Evolutionary conservation across 495 filamentous ascomycete genomes (phyloP).

Genomic region (Penicillium arizonense): DNA sequence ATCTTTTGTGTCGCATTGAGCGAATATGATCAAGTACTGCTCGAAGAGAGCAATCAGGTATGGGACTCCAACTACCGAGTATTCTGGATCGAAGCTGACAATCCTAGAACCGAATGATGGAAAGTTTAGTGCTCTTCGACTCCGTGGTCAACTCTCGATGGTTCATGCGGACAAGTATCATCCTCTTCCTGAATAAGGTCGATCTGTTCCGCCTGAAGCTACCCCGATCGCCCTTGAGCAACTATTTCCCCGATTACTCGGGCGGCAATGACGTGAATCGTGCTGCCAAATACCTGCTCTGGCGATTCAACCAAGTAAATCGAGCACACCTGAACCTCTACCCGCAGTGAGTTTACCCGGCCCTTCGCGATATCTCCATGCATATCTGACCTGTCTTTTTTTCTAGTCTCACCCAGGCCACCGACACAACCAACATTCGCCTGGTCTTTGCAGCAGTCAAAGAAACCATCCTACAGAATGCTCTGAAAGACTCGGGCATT

Average conservation of each 20-base stretch:
- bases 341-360: constrained; percentile 76
- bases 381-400: constrained; percentile 30
- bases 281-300: constrained; percentile 94
- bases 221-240: constrained; percentile 79
- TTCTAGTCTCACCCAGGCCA: constrained; percentile 89
- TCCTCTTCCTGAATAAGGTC: constrained; percentile 97
- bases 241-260: constrained; percentile 97
- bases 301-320: constrained; percentile 99
- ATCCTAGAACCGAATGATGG: constrained; percentile 94
- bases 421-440: constrained; percentile 96
- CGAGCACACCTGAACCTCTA: constrained; percentile 94
- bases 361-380: neutral
- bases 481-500: constrained; percentile 96
- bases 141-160: constrained; percentile 98
- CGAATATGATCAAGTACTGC: constrained; percentile 95
- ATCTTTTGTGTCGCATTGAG: constrained; percentile 98
- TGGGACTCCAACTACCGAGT: constrained; percentile 6
- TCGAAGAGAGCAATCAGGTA: constrained; percentile 97
- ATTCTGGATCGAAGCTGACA: constrained; percentile 2
- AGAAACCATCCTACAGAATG: constrained; percentile 97
- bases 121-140: constrained; percentile 95
- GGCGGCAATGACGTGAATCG: constrained; percentile 97
- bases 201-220: constrained; percentile 97
- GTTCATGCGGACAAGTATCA: constrained; percentile 99
- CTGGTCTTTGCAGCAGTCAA: constrained; percentile 98